Evolutionary conservation across 345 rosid species (phyloP), one percentile per base, ranked within the genome.

Genomic region (Eucalyptus sp.): DNA sequence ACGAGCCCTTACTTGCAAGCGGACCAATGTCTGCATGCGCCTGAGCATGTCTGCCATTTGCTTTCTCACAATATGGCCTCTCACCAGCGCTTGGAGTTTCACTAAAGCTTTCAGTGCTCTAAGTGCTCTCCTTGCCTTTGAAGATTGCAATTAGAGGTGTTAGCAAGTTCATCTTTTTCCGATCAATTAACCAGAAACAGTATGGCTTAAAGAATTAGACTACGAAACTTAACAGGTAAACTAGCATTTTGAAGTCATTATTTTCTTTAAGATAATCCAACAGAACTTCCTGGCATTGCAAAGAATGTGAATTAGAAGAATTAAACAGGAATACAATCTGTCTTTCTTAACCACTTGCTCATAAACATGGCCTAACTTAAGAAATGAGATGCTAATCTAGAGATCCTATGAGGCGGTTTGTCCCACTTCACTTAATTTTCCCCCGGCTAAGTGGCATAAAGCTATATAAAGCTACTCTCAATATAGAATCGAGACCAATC

Each of bases 71-170:
- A 98, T 96, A 91, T 98, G 94, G 10, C 99, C 99, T 88, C 98
- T 96, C 86, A 95, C 99, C 89, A 97, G 87, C 16, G 99, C 99
- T 91, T 98, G 99, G 89, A 98, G 99, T 94, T 95, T 96, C 91
- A 98, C 99, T 91, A 98, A 89, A 14, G 98, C 97, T 93, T 95
- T 98, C 87, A 98, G 90, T 44, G 99, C 99, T 88, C 97, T 93
- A 87, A 98, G 90, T 6, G 99, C 99, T 91, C 99, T 95, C 93
- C 97, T 95, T 41, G 99, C 99, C 99, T 96, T 86, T 29, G 89
- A 83, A 89, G 60, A 90, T 60, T 52, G 89, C 17, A 71, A 88
- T 76, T 37, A 41, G 84, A 76, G 48, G 84, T 43, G 48, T 76
- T 76, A 76, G 48, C 48, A 41, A 76, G 84, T 22, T 76, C 48